Evolutionary conservation across 495 filamentous ascomycete species (phyloP).

Genomic region (Penicillium dipodomyicola): DNA sequence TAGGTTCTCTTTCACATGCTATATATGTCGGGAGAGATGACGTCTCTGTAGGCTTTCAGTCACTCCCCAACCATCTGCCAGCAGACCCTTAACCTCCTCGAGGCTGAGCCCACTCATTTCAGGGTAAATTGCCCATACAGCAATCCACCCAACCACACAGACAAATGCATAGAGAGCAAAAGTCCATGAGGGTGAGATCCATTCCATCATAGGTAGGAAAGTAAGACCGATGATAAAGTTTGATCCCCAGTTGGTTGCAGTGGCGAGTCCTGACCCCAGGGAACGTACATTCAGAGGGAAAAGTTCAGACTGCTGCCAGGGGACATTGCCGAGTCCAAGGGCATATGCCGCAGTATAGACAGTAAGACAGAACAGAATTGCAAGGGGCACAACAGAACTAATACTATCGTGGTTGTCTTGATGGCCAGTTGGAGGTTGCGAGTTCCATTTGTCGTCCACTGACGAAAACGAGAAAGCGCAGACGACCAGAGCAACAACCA

Average conservation of each 20-base stretch:
- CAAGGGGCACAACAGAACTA: slow-evolving; percentile 30
- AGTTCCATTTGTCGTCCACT: slow-evolving; percentile 37
- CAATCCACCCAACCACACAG: slow-evolving; percentile 64
- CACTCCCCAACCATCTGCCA: slow-evolving; percentile 71
- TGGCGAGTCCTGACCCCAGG: slow-evolving; percentile 76
- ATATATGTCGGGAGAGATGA: slow-evolving; percentile 1
- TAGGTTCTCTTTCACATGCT: neutral
- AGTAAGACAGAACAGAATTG: slow-evolving; percentile 69
- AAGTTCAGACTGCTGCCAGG: slow-evolving; percentile 91
- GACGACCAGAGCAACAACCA: slow-evolving; percentile 67
- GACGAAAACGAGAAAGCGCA: slow-evolving; percentile 66
- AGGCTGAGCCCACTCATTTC: slow-evolving; percentile 79
- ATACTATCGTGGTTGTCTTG: slow-evolving; percentile 10
- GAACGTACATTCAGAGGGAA: slow-evolving; percentile 82
- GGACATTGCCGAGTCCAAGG: slow-evolving; percentile 84
- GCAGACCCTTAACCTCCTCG: slow-evolving; percentile 73
- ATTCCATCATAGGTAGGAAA: slow-evolving; percentile 83
- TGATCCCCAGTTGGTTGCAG: slow-evolving; percentile 82
- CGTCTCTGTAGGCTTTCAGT: slow-evolving; percentile 23
- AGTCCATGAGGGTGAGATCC: slow-evolving; percentile 69
- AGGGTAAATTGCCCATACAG: slow-evolving; percentile 72
- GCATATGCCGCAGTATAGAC: slow-evolving; percentile 86
- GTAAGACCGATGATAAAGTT: slow-evolving; percentile 88
- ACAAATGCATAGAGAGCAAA: slow-evolving; percentile 73
- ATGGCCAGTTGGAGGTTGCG: slow-evolving; percentile 13